Base-by-base conservation (phyloP, 164 flowering plant genomes). In the Nelumbo lutea region DNA sequence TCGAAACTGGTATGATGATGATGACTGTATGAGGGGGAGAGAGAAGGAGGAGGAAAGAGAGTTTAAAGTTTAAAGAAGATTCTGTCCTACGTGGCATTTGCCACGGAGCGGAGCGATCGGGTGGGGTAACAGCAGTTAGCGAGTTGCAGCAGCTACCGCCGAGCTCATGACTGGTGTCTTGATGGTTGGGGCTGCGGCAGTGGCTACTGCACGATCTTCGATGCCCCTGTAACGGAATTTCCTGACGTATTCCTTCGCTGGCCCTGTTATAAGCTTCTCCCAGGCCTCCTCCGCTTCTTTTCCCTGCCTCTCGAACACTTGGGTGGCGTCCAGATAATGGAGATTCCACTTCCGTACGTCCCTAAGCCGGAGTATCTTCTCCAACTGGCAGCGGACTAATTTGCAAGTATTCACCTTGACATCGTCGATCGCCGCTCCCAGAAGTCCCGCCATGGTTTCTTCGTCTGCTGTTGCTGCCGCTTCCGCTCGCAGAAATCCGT, bases 241-340 rank as follows among this genome's bases (percentile, higher is more conserved):
- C 2, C 57, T 46, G 1, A 88, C 86, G 6, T 84, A 70, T 40
- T 2, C 59, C 0, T 66, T 27, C 62, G 87, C 74, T 0, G 88
- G 96, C 11, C 72, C 72, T 10, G 65, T 72, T 58, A 93, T 91
- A 2, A 52, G 66, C 62, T 77, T 69, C 45, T 84, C 72, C 98
- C 96, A 93, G 0, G 86, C 86, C 64, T 74, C 85, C 9, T 78
- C 83, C 0, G 84, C 83, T 15, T 79, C 86, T 15, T 56, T 62
- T 0, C 82, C 81, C 4, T 67, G 71, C 58, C 59, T 73, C n/a
- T 39, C 47, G 64, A 88, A 86, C 14, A 75, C 95, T 0, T 83
- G 83, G 0, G 96, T 90, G 38, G 95, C 96, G 48, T 89, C 89
- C 0, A 90, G 51, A 0, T 87, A 74, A 53, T 88, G 90, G 9